Conservation (phyloP, 176 grass and related monocot genomes). For the Triticum turgidum region DNA sequence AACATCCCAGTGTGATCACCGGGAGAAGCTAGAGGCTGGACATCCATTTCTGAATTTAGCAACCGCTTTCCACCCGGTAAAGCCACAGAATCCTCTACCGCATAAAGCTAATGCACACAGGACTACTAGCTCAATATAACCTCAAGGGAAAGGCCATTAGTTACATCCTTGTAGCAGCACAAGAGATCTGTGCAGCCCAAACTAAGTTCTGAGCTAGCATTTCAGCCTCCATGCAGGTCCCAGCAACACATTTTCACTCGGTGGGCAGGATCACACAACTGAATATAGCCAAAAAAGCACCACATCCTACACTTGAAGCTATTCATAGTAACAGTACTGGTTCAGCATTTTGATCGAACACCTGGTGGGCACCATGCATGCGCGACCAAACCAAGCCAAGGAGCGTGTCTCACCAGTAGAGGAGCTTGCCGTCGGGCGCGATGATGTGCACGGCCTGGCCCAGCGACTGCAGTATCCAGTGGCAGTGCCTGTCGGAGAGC, state of each 20-base stretch:
- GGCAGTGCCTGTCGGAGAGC: conserved; percentile 72
- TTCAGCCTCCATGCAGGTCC: too few species aligned
- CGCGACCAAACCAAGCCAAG: not conserved
- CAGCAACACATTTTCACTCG: too few species aligned
- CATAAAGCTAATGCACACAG: not conserved
- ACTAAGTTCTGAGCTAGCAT: too few species aligned
- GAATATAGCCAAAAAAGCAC: not conserved
- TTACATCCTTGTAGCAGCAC: too few species aligned
- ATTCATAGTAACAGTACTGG: not conserved
- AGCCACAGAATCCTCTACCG: not conserved
- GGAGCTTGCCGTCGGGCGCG: conserved; percentile 54
- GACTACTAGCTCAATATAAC: not conserved
- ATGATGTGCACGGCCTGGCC: conserved; percentile 86
- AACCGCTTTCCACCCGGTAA: not conserved
- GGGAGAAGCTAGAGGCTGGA: not conserved
- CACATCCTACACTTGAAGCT: not conserved
- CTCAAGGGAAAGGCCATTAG: not conserved
- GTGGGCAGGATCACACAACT: too few species aligned
- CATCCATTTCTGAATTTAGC: not conserved
- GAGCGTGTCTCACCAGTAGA: conserved; percentile 55
- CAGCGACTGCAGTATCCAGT: conserved; percentile 71
- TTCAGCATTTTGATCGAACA: conserved; percentile 14
- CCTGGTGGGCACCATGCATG: not conserved
- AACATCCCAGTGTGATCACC: not conserved
- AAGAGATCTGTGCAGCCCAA: too few species aligned